phyloP scores from a whole-genome alignment of 768 basidiomycete species.

The Lepiota venenata region DNA sequence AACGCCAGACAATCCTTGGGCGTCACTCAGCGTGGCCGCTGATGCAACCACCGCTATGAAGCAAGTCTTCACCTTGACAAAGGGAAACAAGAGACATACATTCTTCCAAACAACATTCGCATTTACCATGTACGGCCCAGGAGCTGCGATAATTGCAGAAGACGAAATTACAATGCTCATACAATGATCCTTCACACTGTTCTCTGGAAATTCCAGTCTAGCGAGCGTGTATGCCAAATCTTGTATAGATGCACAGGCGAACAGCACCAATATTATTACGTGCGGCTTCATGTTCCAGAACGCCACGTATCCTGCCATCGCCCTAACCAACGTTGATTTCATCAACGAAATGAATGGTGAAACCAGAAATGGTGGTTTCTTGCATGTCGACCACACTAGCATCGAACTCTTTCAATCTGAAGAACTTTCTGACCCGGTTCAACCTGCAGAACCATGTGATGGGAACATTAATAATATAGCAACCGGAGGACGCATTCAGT shows the following conservation, averaged over 20 bases:
- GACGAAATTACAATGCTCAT: constrained; percentile 14
- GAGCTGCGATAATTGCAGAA: constrained; percentile 6
- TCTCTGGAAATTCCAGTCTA: constrained; percentile 2
- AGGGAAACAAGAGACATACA: constrained; percentile 15
- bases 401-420: constrained; percentile 15
- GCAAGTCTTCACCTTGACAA: constrained; percentile 20
- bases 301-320: neutral
- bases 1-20: constrained; percentile 20
- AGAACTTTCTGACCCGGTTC: constrained; percentile 9
- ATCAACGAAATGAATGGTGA: constrained; percentile 5
- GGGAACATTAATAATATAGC: constrained; percentile 11
- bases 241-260: constrained; percentile 10
- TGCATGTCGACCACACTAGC: constrained; percentile 5
- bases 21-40: neutral
- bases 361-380: neutral
- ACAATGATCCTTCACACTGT: constrained; percentile 11
- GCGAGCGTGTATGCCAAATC: neutral
- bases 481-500: constrained; percentile 14
- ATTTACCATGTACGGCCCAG: constrained; percentile 11
- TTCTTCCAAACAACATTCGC: constrained; percentile 18
- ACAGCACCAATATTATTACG: constrained; percentile 9
- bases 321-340: constrained; percentile 11
- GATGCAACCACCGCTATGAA: constrained; percentile 19
- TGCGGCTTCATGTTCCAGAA: constrained; percentile 11
- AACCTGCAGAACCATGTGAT: constrained; percentile 10